Evolutionary conservation across 2,329 filamentous ascomycete species (phyloP).

Genomic region (Cercospora brassicicola): DNA sequence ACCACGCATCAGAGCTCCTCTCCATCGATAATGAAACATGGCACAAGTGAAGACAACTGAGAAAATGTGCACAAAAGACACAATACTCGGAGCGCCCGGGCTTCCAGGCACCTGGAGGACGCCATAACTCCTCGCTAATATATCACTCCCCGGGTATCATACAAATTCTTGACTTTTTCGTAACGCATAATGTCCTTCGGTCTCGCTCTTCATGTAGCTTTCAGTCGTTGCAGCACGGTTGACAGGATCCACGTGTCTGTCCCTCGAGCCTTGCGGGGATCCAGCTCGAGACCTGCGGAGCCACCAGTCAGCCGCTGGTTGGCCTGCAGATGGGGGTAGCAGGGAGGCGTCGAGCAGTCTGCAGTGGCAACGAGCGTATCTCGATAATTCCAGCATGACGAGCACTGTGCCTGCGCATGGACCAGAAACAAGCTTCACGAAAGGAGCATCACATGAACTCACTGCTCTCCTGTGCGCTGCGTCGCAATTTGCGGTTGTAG

Average conservation of each 20-base stretch:
- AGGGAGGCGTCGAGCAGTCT: neutral
- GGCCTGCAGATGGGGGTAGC: neutral
- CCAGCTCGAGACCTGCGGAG: constrained; percentile 24
- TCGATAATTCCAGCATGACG: neutral
- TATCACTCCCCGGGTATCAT: constrained; percentile 20
- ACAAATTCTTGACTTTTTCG: constrained; percentile 8
- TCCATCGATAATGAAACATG: neutral
- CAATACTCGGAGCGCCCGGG: neutral
- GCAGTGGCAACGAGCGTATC: neutral
- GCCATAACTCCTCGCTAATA: constrained; percentile 18
- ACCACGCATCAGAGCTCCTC: neutral
- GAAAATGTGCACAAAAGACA: neutral
- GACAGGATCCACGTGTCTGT: constrained; percentile 24
- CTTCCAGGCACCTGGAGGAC: neutral
- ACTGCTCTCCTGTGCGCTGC: constrained; percentile 64
- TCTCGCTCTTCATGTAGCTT: neutral
- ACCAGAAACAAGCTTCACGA: neutral
- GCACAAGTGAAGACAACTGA: neutral
- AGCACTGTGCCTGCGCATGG: neutral
- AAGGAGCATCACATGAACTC: constrained; percentile 39
- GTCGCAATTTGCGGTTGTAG: constrained; percentile 78
- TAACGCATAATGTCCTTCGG: constrained; percentile 9
- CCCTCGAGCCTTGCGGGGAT: constrained; percentile 23
- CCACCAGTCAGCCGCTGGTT: constrained; percentile 19
- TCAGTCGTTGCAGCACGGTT: constrained; percentile 25